Evolutionary conservation across 2,329 filamentous ascomycete species (phyloP).

Genomic region (Botrytis deweyae): DNA sequence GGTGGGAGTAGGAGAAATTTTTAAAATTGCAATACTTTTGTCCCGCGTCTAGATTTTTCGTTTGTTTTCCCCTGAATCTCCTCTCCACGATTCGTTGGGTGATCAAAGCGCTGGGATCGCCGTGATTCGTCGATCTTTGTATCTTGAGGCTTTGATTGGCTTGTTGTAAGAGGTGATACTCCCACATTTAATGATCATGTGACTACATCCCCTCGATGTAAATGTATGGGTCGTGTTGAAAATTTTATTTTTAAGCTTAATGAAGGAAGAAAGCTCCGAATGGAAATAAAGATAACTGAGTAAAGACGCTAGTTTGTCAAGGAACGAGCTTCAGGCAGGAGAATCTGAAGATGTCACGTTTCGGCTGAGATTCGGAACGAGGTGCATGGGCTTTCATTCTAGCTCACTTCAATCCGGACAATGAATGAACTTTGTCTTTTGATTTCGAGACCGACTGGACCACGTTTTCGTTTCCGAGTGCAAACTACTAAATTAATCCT

Average conservation of each 20-base stretch:
- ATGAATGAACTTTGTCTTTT: neutral
- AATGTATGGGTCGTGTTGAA: neutral
- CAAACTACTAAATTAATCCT: neutral
- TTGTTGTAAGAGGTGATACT: neutral
- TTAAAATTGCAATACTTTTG: neutral
- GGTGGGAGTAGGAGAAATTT: neutral
- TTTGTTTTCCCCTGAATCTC: neutral
- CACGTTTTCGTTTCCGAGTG: neutral
- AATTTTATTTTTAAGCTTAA: neutral
- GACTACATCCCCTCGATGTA: fast-evolving
- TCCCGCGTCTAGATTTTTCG: neutral
- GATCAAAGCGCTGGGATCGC: constrained; percentile 1
- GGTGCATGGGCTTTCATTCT: neutral
- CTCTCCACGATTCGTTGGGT: neutral
- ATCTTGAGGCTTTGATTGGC: neutral
- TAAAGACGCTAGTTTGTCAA: neutral
- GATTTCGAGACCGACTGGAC: neutral
- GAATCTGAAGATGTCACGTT: neutral
- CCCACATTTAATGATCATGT: neutral
- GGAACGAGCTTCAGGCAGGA: too few species aligned
- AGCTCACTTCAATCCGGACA: neutral
- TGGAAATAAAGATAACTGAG: neutral
- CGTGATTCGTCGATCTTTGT: neutral
- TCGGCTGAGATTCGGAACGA: neutral
- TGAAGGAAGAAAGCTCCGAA: neutral